These are phyloP conservation scores for Coemansia sp. DNA, from an alignment of 192 early-diverging fungal genomes.

Conservation along the genomic window DNA sequence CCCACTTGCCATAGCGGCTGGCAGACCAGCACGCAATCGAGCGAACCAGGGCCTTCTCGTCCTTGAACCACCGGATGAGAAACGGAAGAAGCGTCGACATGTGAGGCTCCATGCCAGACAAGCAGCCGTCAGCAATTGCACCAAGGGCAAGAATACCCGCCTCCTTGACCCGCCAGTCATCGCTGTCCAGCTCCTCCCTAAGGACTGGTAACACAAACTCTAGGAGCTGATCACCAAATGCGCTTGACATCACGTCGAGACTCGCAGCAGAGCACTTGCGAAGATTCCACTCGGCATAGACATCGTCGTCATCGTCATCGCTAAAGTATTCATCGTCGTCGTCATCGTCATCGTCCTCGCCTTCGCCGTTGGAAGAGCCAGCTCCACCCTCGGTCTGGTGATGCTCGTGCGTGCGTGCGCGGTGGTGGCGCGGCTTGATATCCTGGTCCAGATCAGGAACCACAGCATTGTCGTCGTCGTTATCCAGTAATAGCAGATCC, in stretches of 20 bases:
- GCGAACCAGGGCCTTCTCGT: conserved; percentile 87
- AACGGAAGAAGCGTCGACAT: conserved; percentile 84
- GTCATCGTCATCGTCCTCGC: conserved; percentile 58
- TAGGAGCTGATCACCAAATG: conserved; percentile 83
- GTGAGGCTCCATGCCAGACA: conserved; percentile 85
- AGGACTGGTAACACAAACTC: conserved; percentile 82
- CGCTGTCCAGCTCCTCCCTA: conserved; percentile 74
- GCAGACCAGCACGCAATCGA: conserved; percentile 99
- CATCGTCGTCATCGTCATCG: conserved; percentile 82
- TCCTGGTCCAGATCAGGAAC: conserved; percentile 89
- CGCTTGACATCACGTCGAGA: conserved; percentile 88
- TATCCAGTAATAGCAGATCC: conserved; percentile 76
- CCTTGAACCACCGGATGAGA: conserved; percentile 74
- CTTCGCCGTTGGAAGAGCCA: conserved; percentile 26
- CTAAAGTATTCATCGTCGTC: conserved; percentile 83
- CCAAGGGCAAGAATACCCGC: conserved; percentile 96
- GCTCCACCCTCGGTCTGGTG: conserved; percentile 55
- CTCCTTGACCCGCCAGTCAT: conserved; percentile 91
- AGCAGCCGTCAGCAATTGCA: conserved; percentile 96
- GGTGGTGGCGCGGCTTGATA: conserved; percentile 93
- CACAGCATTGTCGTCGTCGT: conserved; percentile 80
- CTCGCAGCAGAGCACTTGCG: conserved; percentile 98
- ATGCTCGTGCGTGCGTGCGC: conserved; percentile 73
- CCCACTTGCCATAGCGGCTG: conserved; percentile 89
- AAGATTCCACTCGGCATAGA: conserved; percentile 93